Conservation (phyloP, 129 eudicot species). For the Helichrysum umbraculigerum region DNA sequence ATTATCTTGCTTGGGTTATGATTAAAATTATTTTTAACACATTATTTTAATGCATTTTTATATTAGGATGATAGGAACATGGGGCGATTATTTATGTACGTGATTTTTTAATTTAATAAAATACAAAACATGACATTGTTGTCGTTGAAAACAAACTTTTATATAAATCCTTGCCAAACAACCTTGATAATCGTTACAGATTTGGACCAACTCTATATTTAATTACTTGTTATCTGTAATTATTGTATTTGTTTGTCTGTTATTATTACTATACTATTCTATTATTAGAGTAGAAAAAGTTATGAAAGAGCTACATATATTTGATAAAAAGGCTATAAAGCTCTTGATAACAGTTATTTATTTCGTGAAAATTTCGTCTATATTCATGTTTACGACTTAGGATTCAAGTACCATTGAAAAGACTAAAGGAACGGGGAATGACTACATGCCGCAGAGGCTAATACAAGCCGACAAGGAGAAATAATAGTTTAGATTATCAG, state of each 20-base stretch:
- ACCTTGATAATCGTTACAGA: conserved; percentile 38
- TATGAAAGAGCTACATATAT: no score
- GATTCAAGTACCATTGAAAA: no score
- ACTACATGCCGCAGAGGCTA: no score
- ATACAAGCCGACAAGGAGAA: no score
- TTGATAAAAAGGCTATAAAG: no score
- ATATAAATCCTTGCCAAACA: conserved; percentile 41
- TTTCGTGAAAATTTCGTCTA: no score
- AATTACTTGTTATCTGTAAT: conserved; percentile 18
- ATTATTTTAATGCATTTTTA: not conserved
- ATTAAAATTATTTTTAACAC: not conserved
- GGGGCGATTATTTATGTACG: conserved; percentile 25
- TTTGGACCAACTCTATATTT: conserved; percentile 42
- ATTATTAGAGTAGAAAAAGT: not conserved
- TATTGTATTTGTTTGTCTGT: not conserved
- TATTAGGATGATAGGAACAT: conserved; percentile 30
- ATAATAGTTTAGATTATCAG: no score
- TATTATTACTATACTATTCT: not conserved
- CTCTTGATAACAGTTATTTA: no score
- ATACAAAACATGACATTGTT: conserved; percentile 37
- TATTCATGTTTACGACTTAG: no score
- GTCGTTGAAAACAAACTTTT: conserved; percentile 46
- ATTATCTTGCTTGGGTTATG: not conserved
- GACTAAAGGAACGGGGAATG: no score
- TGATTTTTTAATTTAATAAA: conserved; percentile 26